phyloP scores from a whole-genome alignment of 371 early-diverging fungal species.

The Encephalitozoon intestinalis region DNA sequence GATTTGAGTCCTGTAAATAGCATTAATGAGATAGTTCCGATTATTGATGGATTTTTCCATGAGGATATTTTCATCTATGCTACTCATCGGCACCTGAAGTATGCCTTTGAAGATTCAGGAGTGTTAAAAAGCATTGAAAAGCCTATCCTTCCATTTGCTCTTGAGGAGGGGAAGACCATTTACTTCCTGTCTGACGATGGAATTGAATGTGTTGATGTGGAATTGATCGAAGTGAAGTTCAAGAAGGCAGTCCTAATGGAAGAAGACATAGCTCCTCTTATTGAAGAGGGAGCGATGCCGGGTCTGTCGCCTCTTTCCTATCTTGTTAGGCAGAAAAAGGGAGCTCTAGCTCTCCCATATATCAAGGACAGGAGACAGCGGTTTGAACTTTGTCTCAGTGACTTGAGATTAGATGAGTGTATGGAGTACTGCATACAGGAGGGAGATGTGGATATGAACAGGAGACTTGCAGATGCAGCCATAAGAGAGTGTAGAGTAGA shows the following conservation, averaged over 20 bases:
- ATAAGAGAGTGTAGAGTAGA: constrained; percentile 30
- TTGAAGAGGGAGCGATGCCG: constrained; percentile 80
- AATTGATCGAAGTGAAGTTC: constrained; percentile 91
- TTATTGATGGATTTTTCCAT: constrained; percentile 88
- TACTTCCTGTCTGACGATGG: constrained; percentile 76
- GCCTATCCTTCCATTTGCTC: constrained; percentile 73
- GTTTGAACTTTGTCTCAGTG: constrained; percentile 69
- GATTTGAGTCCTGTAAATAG: constrained; percentile 70
- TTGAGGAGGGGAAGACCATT: constrained; percentile 70
- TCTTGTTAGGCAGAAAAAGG: constrained; percentile 89
- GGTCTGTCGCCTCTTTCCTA: constrained; percentile 93
- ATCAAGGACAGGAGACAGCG: constrained; percentile 82
- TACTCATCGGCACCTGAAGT: constrained; percentile 93
- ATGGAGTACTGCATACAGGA: constrained; percentile 24
- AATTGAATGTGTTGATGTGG: constrained; percentile 72
- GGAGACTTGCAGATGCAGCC: constrained; percentile 30
- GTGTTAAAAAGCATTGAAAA: constrained; percentile 85
- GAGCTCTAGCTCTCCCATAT: constrained; percentile 89
- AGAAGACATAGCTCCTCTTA: constrained; percentile 78
- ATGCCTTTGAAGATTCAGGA: constrained; percentile 81
- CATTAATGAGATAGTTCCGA: constrained; percentile 86
- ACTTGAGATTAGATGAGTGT: constrained; percentile 38
- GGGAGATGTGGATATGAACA: constrained; percentile 20
- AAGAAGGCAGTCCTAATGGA: constrained; percentile 82
- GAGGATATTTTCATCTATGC: constrained; percentile 82